Percentiles rank a stretch among this genome's conserved stretches.
Evolutionary conservation across 352 stramenopile species (phyloP).

Genomic region (Pythium periplocum): DNA sequence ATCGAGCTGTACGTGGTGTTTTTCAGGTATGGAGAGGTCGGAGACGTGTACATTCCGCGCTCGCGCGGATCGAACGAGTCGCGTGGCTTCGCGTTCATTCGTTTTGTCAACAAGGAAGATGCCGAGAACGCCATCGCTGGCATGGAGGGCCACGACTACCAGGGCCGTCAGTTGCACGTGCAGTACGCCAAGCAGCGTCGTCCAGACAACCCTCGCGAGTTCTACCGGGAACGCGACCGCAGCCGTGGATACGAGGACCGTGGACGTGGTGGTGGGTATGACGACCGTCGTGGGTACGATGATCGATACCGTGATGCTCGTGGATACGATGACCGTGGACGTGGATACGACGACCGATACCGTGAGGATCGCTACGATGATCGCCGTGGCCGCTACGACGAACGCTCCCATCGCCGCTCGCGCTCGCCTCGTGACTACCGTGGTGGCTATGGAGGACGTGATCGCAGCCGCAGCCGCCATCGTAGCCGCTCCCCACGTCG

Average conservation of each 20-base stretch:
- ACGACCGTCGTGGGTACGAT: conserved; percentile 3
- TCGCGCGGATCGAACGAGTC: conserved; percentile 72
- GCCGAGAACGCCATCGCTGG: conserved; percentile 82
- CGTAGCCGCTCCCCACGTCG: conserved; percentile 21
- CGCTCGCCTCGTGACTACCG: conserved; percentile 24
- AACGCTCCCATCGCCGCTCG: conserved; percentile 19
- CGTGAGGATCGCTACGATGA: conserved; percentile 23
- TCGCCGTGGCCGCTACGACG: conserved; percentile 22
- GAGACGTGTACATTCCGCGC: conserved; percentile 80
- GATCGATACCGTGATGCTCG: too few relatives aligned
- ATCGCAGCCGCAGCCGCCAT: conserved; percentile 33
- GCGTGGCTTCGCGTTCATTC: conserved; percentile 83
- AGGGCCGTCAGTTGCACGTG: conserved; percentile 64
- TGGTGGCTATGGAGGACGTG: neutral
- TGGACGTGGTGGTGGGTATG: conserved; percentile 6
- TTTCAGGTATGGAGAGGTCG: conserved; percentile 57
- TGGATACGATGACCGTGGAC: conserved; percentile 19
- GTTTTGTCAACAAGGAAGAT: conserved; percentile 84
- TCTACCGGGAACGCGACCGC: conserved; percentile 37
- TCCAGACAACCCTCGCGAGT: conserved; percentile 71
- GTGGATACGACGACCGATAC: conserved; percentile 16
- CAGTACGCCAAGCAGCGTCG: conserved; percentile 76
- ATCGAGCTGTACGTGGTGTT: conserved; percentile 12
- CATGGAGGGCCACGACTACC: conserved; percentile 70
- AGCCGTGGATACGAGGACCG: conserved; percentile 11